Conservation (phyloP, 257 asterid genomes). For the Solanum pennellii region DNA sequence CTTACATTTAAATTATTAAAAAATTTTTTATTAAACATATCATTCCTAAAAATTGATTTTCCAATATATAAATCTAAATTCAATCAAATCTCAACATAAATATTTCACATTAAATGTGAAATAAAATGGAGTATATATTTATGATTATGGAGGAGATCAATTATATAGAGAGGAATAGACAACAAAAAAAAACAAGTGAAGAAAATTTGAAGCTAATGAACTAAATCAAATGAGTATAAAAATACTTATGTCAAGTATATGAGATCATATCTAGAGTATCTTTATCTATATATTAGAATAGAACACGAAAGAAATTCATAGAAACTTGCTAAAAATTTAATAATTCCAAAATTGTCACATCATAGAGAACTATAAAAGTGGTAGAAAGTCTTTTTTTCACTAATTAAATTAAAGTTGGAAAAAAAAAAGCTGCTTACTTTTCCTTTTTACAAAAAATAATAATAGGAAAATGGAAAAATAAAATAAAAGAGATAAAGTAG, state of each 20-base stretch:
- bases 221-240: neutral
- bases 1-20: too few relatives aligned
- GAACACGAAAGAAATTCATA: neutral
- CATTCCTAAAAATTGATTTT: too few relatives aligned
- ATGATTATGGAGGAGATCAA: neutral
- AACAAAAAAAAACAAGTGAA: neutral
- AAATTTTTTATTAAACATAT: too few relatives aligned
- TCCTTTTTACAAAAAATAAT: neutral
- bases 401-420: neutral
- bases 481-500: neutral
- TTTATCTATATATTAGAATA: neutral
- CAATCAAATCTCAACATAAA: neutral
- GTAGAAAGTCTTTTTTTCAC: neutral
- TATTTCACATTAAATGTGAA: neutral
- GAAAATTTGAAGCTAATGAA: neutral
- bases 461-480: neutral
- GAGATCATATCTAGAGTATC: neutral
- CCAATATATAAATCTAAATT: too few relatives aligned
- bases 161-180: neutral
- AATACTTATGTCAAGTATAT: neutral
- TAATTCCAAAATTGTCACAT: neutral
- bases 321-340: neutral
- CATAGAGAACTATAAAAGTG: neutral
- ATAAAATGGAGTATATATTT: neutral
- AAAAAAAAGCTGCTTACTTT: neutral